Conservation (phyloP, 305 asterid species). For the Striga hermonthica region DNA sequence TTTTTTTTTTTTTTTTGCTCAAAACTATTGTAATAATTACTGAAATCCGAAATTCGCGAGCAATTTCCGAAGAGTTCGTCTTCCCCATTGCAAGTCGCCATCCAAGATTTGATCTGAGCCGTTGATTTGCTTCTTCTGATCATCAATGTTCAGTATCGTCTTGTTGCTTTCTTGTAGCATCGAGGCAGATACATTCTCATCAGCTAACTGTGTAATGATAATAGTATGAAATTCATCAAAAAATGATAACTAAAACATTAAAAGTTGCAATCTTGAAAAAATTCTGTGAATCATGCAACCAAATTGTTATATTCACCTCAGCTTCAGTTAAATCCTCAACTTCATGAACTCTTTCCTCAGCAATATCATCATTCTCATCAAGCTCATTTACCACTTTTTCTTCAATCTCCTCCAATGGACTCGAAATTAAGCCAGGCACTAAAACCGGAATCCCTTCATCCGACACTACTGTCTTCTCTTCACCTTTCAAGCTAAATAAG, state of each 20-base stretch:
- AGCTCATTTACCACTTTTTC: constrained; percentile 26
- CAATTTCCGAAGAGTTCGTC: constrained; percentile 51
- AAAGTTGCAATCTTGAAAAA: background rate
- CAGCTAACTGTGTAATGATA: background rate
- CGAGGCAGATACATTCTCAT: background rate
- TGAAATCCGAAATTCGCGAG: constrained; percentile 51
- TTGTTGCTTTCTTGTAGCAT: constrained; percentile 33
- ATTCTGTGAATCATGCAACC: background rate
- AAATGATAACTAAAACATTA: background rate
- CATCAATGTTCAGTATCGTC: constrained; percentile 5
- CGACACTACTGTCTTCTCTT: background rate
- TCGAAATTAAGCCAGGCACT: constrained; percentile 54
- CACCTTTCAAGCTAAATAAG: constrained; percentile 17
- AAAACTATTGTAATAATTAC: background rate
- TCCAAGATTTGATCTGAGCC: constrained; percentile 27
- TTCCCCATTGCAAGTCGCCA: constrained; percentile 56
- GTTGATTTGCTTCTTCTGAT: constrained; percentile 26
- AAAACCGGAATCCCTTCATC: constrained; percentile 45
- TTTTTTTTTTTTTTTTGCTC: background rate
- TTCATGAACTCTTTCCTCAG: constrained; percentile 22
- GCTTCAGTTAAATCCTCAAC: constrained; percentile 20
- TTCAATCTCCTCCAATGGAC: constrained; percentile 32
- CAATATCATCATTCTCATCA: constrained; percentile 1
- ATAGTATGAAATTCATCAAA: background rate
- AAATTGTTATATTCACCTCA: background rate